A percentile compares a stretch with the other conserved stretches of the same genome.
Conservation (phyloP, 2,329 filamentous ascomycete species). For the Lasiodiplodia theobromae region DNA sequence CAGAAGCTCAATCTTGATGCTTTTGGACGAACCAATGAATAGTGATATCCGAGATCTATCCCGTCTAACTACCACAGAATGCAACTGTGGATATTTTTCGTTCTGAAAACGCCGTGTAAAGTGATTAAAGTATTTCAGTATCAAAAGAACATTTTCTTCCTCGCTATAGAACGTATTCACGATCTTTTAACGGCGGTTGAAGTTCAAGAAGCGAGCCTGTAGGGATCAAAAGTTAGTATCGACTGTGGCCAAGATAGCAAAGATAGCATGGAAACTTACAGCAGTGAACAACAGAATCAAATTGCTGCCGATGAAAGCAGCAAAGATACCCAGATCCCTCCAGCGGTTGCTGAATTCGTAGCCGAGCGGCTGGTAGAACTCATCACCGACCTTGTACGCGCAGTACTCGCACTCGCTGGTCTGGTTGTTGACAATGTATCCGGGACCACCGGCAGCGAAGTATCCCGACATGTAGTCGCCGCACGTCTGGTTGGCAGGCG, state of each 20-base stretch:
- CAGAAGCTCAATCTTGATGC: background rate
- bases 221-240: background rate
- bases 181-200: constrained; percentile 24
- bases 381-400: constrained; percentile 78
- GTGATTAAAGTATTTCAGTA: constrained; percentile 14
- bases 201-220: constrained; percentile 27
- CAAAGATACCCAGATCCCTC: constrained; percentile 82
- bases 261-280: constrained; percentile 30
- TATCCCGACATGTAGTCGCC: constrained; percentile 78
- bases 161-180: background rate
- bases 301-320: constrained; percentile 80
- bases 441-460: constrained; percentile 71
- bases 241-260: background rate
- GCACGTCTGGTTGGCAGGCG: constrained; percentile 71
- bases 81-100: background rate
- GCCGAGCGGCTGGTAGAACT: constrained; percentile 75
- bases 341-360: constrained; percentile 74
- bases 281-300: constrained; percentile 69
- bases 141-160: background rate
- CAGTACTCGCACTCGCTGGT: constrained; percentile 80
- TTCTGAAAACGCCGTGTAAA: background rate
- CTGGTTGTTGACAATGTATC: constrained; percentile 73
- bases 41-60: constrained; percentile 8
- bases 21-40: background rate
- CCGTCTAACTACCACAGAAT: background rate